A percentile compares a stretch with the other conserved stretches of the same genome.
phyloP scores from a whole-genome alignment of 805 yeast species.

The Candida chauliodis region DNA sequence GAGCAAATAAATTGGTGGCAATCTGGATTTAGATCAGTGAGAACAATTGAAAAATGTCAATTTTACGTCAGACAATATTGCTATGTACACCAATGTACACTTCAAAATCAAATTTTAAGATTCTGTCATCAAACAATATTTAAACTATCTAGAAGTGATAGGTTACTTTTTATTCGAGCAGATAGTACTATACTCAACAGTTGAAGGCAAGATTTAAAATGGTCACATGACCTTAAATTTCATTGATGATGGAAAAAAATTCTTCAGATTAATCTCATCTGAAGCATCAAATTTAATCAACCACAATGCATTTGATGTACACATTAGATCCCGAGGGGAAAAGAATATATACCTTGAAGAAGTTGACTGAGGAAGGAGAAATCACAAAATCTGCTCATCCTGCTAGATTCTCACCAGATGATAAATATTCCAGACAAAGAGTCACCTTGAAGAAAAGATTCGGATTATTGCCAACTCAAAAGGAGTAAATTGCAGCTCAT shows the following conservation, averaged over 20 bases:
- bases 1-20: no score
- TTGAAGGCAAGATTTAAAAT: no score
- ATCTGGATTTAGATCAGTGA: no score
- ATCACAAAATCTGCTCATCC: conserved; percentile 99
- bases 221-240: conserved; percentile 1
- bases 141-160: no score
- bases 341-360: conserved; percentile 89
- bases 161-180: no score
- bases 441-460: conserved; percentile 95
- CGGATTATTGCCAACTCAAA: conserved; percentile 82
- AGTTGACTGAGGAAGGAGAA: conserved; percentile 78
- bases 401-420: conserved; percentile 99
- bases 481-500: conserved; percentile 22
- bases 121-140: no score
- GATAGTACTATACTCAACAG: no score
- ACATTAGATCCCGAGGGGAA: conserved; percentile 92
- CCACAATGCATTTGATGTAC: conserved; percentile 96
- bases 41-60: no score
- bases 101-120: no score
- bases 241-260: conserved; percentile 1
- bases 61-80: no score
- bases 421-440: conserved; percentile 98
- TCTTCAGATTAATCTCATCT: conserved; percentile 2
- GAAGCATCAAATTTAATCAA: background rate
- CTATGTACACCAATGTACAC: no score